These are phyloP conservation scores for Colletotrichum siamense DNA, from an alignment of 2,329 filamentous ascomycete genomes.

Conservation along the genomic window DNA sequence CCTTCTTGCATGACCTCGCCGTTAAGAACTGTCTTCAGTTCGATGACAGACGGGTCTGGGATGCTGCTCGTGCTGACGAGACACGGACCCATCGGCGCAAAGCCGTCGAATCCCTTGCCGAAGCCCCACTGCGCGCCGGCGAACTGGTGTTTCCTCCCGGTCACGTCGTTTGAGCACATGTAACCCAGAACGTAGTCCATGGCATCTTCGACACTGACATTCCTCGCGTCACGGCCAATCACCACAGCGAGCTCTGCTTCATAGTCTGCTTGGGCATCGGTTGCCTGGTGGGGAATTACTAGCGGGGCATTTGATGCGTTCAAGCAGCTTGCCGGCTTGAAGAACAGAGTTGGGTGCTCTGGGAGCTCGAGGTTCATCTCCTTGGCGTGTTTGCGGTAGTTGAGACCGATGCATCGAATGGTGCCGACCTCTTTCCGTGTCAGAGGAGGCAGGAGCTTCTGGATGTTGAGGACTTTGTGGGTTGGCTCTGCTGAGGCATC, in stretches of 20 bases:
- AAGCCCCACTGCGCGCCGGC: conserved; percentile 55
- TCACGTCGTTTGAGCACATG: conserved; percentile 62
- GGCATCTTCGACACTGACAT: conserved; percentile 51
- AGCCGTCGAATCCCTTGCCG: conserved; percentile 55
- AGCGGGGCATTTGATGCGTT: conserved; percentile 45
- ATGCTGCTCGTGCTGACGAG: conserved; percentile 18
- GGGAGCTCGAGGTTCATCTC: conserved; percentile 31
- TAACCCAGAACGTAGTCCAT: conserved; percentile 60
- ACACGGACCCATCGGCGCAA: conserved; percentile 47
- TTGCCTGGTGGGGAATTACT: conserved; percentile 49
- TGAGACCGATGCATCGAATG: conserved; percentile 58
- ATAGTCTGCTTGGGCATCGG: conserved; percentile 49
- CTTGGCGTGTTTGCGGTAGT: conserved; percentile 38
- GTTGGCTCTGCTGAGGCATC: conserved; percentile 31
- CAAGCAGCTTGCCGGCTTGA: conserved; percentile 47
- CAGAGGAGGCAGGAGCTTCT: conserved; percentile 39
- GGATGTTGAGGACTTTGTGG: conserved; percentile 31
- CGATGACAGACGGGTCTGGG: conserved; percentile 1
- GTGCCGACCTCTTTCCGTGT: conserved; percentile 55
- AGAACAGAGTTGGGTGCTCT: conserved; percentile 37
- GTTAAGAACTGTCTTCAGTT: conserved; percentile 26
- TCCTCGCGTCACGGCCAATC: conserved; percentile 50
- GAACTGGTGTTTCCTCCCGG: conserved; percentile 55
- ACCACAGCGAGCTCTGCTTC: conserved; percentile 57
- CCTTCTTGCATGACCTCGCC: conserved; percentile 28